Evolutionary conservation across 768 basidiomycete genomes (phyloP).

Genomic region (Tremella fuciformis): DNA sequence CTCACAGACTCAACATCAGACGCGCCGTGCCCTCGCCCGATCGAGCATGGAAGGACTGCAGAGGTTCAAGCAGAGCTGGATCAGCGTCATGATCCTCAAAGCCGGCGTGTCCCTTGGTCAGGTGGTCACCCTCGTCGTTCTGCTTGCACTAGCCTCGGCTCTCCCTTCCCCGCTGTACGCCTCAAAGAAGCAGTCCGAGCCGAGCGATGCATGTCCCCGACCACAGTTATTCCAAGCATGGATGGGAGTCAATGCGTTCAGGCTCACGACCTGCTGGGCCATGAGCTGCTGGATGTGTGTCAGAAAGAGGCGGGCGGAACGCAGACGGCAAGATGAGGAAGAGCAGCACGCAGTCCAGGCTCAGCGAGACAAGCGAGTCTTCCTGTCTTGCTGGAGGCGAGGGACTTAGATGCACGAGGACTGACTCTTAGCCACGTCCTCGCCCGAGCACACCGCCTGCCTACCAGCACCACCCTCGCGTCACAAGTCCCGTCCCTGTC

Average conservation of each 20-base stretch:
- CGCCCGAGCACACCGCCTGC: neutral
- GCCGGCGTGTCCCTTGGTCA: conserved; percentile 38
- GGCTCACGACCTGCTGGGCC: conserved; percentile 36
- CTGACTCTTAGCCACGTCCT: neutral
- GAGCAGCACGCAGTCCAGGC: neutral
- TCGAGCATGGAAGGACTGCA: conserved; percentile 30
- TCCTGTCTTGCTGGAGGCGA: neutral
- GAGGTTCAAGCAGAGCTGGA: conserved; percentile 38
- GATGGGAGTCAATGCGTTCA: conserved; percentile 33
- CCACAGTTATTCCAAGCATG: conserved; percentile 36
- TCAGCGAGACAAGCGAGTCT: neutral
- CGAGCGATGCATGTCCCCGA: conserved; percentile 27
- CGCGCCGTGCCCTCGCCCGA: conserved; percentile 10
- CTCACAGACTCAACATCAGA: neutral
- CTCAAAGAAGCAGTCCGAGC: conserved; percentile 17
- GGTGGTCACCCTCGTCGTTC: conserved; percentile 22
- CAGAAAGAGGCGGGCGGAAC: conserved; percentile 1
- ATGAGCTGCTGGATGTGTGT: conserved; percentile 38
- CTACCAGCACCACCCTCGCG: neutral
- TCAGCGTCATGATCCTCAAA: conserved; percentile 37
- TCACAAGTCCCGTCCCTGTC: conserved; percentile 2
- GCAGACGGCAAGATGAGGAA: conserved; percentile 6
- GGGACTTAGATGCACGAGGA: too few relatives aligned
- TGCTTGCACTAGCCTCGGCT: conserved; percentile 30
- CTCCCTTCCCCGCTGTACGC: conserved; percentile 27